Evolutionary conservation across 495 filamentous ascomycete genomes (phyloP), one percentile per base, ranked within the genome.

Genomic region (Hypoxylon rickii): DNA sequence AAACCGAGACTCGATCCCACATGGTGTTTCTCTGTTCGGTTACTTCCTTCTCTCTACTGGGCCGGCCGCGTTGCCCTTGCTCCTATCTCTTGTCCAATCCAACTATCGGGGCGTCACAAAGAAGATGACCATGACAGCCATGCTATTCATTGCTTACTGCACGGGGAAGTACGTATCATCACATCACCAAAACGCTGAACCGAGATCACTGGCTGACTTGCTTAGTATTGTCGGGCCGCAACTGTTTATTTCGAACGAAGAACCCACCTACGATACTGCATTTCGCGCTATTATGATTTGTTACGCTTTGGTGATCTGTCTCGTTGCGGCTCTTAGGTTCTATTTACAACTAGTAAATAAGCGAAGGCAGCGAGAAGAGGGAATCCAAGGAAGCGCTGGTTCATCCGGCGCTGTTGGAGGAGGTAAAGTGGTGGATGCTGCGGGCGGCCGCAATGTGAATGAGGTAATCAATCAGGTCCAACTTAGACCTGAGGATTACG

Each of bases 61-160:
- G 2, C 67, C 70, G 3, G 46, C 59, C 12, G 68, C 58, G 4
- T 54, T 74, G 12, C 70, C 70, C 3, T 51, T 74, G 0, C 61
- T 67, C 10, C 40, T 75, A 19, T 68, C 67, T 13, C 67, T 75
- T 8, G 60, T 73, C 7, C 69, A 71, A 44, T 80, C 78, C 15
- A 89, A 90, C 61, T 79, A 87, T 21, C 80, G 84, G 2, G 86
- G 86, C 7, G 87, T 87, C 47, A 89, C 86, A 3, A 89, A 89
- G 75, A 89, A 89, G 68, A 89, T 86, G 4, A 89, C 86, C 0
- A 84, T 89, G 45, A 72, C 64, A 2, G 69, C 65, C 1, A 24
- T 90, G 16, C 85, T 87, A 41, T 72, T 90, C 26, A 83, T 89
- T 34, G 80, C 76, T 0, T 88, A 87, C 57, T 87, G 84, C 59